These are phyloP conservation scores for Cryptococcus sp. DNA, from an alignment of 1,284 basidiomycete genomes.

Conservation along the genomic window DNA sequence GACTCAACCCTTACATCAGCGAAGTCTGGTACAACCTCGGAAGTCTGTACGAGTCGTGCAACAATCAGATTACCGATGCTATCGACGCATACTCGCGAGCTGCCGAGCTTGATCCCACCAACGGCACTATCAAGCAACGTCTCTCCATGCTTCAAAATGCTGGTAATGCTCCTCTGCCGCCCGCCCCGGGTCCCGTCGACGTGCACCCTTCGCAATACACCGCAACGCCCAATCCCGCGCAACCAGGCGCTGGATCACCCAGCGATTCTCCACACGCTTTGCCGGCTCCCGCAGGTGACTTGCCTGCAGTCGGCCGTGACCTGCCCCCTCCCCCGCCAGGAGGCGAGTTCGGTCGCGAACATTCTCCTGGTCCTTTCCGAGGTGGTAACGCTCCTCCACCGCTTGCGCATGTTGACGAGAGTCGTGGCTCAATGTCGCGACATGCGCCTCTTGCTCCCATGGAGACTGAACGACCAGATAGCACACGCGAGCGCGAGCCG, in stretches of 20 bases:
- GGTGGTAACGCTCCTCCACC: slow-evolving; percentile 49
- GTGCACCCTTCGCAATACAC: slow-evolving; percentile 89
- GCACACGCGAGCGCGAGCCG: slow-evolving; percentile 10
- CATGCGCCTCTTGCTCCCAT: slow-evolving; percentile 77
- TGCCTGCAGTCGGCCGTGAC: slow-evolving; percentile 33
- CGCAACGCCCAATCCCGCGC: slow-evolving; percentile 56
- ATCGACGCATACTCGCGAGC: slow-evolving; percentile 97
- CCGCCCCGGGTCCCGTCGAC: slow-evolving; percentile 86
- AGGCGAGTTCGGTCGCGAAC: slow-evolving; percentile 24
- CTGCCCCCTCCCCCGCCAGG: slow-evolving; percentile 43
- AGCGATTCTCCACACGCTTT: slow-evolving; percentile 21
- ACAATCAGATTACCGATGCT: slow-evolving; percentile 97
- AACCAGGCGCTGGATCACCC: slow-evolving; percentile 30
- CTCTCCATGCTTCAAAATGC: slow-evolving; percentile 75
- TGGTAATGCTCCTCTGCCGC: slow-evolving; percentile 74
- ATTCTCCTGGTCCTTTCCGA: slow-evolving; percentile 47
- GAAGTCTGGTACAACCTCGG: slow-evolving; percentile 99
- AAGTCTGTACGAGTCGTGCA: slow-evolving; percentile 95
- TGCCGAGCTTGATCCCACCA: slow-evolving; percentile 81
- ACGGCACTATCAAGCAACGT: slow-evolving; percentile 74
- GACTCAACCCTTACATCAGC: slow-evolving; percentile 98
- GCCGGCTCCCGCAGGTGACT: slow-evolving; percentile 13
- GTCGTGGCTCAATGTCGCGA: slow-evolving; percentile 46
- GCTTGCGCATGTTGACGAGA: slow-evolving; percentile 46
- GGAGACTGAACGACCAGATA: slow-evolving; percentile 69